phyloP scores from a whole-genome alignment of 73 alveolate genomes.

The Breviolum minutum region DNA sequence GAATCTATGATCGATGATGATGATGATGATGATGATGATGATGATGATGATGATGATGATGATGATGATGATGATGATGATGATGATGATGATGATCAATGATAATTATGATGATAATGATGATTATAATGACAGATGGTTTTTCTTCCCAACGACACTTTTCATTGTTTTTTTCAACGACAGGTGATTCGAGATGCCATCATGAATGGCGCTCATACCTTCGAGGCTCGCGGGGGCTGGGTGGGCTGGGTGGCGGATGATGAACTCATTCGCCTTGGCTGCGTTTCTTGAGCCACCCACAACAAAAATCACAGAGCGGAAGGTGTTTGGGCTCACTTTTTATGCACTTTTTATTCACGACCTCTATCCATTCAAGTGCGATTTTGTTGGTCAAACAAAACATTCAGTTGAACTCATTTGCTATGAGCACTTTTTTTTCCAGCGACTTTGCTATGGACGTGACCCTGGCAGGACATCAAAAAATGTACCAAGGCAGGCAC shows the following conservation, averaged over 20 bases:
- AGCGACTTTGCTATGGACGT: not conserved
- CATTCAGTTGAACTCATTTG: not conserved
- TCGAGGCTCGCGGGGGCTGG: not conserved
- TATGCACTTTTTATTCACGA: not conserved
- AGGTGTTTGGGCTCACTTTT: not conserved
- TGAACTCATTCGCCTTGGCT: no score
- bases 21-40: no score
- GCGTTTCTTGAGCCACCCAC: no score
- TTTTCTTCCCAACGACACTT: not conserved
- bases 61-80: no score
- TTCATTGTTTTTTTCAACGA: not conserved
- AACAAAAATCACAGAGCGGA: not conserved
- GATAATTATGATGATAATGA: no score
- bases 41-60: no score
- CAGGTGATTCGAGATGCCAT: constrained; percentile 87
- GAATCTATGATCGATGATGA: no score
- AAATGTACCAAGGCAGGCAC: constrained; percentile 94
- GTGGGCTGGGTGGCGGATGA: no score
- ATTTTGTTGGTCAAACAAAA: no score
- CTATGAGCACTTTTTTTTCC: not conserved
- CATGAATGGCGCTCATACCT: constrained; percentile 80
- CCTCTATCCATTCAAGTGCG: no score
- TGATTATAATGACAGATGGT: no score
- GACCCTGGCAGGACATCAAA: constrained; percentile 62
- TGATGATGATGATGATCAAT: no score